A percentile compares a stretch with the other conserved stretches of the same genome.
Conservation (phyloP, 2,329 filamentous ascomycete species). For the Polychaeton citri region DNA sequence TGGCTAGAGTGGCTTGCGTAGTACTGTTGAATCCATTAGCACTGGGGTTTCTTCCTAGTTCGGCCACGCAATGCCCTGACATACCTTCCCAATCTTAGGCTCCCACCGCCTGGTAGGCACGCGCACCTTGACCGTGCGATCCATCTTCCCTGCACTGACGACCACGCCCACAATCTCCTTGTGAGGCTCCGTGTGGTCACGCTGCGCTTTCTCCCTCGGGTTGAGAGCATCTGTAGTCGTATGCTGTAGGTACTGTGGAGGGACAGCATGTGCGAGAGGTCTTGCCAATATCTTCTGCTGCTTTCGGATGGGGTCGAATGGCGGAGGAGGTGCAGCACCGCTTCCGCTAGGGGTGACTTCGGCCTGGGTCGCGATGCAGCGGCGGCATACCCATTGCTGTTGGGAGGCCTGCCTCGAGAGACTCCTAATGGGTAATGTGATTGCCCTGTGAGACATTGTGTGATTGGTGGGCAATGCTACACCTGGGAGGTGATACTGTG, state of each 20-base stretch:
- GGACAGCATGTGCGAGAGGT: slow-evolving; percentile 9
- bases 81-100: slow-evolving; percentile 54
- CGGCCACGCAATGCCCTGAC: slow-evolving; percentile 4
- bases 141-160: slow-evolving; percentile 63
- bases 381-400: slow-evolving; percentile 17
- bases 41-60: not conserved
- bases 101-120: slow-evolving; percentile 62
- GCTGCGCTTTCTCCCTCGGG: slow-evolving; percentile 13
- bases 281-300: slow-evolving; percentile 8
- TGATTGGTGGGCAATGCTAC: no score
- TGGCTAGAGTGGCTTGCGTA: slow-evolving; percentile 52
- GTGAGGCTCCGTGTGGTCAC: slow-evolving; percentile 11
- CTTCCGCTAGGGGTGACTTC: slow-evolving; percentile 4
- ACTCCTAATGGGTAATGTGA: slow-evolving; percentile 14
- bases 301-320: slow-evolving; percentile 10
- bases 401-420: slow-evolving; percentile 5
- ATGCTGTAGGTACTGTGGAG: slow-evolving; percentile 12
- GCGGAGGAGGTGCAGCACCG: slow-evolving; percentile 3
- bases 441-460: slow-evolving; percentile 13
- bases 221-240: slow-evolving; percentile 8
- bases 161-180: slow-evolving; percentile 46
- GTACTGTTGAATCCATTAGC: slow-evolving; percentile 29
- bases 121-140: slow-evolving; percentile 66
- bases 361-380: slow-evolving; percentile 18
- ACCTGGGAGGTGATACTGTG: not conserved